Evolutionary conservation across 2,329 filamentous ascomycete species (phyloP), one percentile per base, ranked within the genome.

Genomic region (Sclerotinia nivalis): DNA sequence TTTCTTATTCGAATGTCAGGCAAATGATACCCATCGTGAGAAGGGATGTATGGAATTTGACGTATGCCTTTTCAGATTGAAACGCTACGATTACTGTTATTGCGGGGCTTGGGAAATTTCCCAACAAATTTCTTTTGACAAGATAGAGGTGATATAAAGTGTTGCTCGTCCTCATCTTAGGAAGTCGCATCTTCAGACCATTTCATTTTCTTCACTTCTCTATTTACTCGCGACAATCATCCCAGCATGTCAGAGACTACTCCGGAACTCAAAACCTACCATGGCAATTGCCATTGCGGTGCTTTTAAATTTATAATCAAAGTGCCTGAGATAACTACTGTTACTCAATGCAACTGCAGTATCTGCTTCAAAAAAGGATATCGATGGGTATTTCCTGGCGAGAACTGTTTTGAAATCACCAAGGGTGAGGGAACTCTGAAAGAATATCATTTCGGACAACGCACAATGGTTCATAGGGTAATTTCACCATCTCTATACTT

Each of bases 301-400:
- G 80, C 82, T 52, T 86, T 85, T 73, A 80, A 86, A 72, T 88
- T 84, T 76, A 84, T 85, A 75, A 75, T 82, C 68, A 77, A 80
- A 3, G 59, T 88, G 18, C 86, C 88, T 31, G 86, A 90, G 76
- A 83, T 91, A 71, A 87, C 86, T 74, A 78, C 82, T 6, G 84
- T 83, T 8, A 76, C 79, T 6, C 82, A 86, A 75, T 91, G 90
- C 80, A 89, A 89, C 78, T 92, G 91, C 80, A 91, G 88, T 79
- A 86, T 90, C 73, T 90, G 90, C 77, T 75, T 73, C 74, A 85
- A 82, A 74, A 85, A 84, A 76, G 83, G 79, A 22, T 82, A 83
- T 56, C 75, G 84, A 50, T 84, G 79, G 76, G 59, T 79, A 28
- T 76, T 80, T 47, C 76, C 79, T 5, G 72, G 73, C 0, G 74